Evolutionary conservation across 306 rosid genomes (phyloP).

Genomic region (Rosa multiflora): DNA sequence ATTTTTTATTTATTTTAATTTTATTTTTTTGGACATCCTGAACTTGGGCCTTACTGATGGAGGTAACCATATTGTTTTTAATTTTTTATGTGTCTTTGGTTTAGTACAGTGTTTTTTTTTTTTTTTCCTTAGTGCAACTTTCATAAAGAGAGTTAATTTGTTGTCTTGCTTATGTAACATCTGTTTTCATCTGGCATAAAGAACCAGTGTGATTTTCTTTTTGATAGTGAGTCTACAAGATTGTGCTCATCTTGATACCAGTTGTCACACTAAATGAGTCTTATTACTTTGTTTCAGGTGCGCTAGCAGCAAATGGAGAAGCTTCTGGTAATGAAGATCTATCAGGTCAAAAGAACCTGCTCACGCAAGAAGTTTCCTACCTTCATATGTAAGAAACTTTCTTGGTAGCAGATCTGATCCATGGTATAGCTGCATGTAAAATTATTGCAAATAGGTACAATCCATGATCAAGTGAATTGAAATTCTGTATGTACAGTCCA

Average conservation of each 20-base stretch:
- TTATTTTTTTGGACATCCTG: no score
- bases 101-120: neutral
- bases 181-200: neutral
- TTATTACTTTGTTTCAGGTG: conserved; percentile 31
- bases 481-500: no score
- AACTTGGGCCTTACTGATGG: neutral
- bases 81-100: neutral
- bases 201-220: neutral
- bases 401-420: no score
- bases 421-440: no score
- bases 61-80: neutral
- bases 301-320: conserved; percentile 38
- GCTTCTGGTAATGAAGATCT: conserved; percentile 35
- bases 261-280: no score
- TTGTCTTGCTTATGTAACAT: neutral
- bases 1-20: no score
- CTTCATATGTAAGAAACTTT: no score
- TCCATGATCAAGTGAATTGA: no score
- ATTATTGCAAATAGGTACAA: no score
- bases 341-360: conserved; percentile 33
- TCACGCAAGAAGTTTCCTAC: conserved; percentile 41
- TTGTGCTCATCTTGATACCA: no score
- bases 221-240: no score
- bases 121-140: neutral
- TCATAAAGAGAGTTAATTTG: no score